Percentiles rank a stretch among this genome's conserved stretches.
Evolutionary conservation across 108 stramenopile species (phyloP).

Genomic region (Nitzschia palea): DNA sequence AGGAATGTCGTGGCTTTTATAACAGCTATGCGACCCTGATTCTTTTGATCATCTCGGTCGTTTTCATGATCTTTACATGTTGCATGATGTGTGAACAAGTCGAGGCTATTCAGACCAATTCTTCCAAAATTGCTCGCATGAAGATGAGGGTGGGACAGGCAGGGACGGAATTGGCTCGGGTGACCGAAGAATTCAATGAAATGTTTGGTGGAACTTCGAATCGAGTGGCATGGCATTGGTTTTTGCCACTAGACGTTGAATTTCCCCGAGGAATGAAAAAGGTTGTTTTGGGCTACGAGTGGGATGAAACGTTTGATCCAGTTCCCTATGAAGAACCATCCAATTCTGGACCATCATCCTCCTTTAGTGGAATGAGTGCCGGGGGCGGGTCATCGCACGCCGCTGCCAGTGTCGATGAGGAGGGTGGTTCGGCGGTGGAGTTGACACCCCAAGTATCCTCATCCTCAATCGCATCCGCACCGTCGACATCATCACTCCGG

Average conservation of each 20-base stretch:
- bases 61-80: conserved; percentile 94
- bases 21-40: conserved; percentile 26
- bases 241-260: conserved; percentile 55
- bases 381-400: neutral
- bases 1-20: conserved; percentile 36
- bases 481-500: conserved; percentile 7
- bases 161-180: conserved; percentile 63
- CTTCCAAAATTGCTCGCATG: conserved; percentile 92
- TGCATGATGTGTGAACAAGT: conserved; percentile 95
- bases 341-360: neutral
- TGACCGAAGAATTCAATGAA: conserved; percentile 88
- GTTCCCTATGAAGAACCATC: conserved; percentile 56
- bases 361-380: neutral
- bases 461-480: conserved; percentile 4
- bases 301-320: conserved; percentile 50
- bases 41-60: conserved; percentile 52
- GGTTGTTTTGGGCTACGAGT: conserved; percentile 80
- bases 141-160: conserved; percentile 77
- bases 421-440: conserved; percentile 2
- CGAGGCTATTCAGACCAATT: conserved; percentile 83
- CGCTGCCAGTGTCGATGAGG: conserved; percentile 6
- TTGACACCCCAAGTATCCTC: no score
- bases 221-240: conserved; percentile 75
- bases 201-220: conserved; percentile 88
- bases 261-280: conserved; percentile 76